phyloP scores from a whole-genome alignment of 1,139 yeast species.

The Sporopachydermia cereana region DNA sequence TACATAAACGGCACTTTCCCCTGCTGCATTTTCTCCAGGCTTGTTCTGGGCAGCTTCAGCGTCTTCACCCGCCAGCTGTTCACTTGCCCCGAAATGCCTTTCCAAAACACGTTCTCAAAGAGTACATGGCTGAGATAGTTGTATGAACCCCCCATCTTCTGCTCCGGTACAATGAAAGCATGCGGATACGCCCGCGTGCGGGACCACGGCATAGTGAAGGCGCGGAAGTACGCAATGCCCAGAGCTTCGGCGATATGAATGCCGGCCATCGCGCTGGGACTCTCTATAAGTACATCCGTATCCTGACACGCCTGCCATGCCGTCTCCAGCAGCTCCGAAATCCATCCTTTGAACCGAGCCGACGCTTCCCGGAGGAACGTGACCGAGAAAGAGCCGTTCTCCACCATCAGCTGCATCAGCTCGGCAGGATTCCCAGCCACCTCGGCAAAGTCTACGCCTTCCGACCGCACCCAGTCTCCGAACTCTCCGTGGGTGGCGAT shows the following conservation, averaged over 20 bases:
- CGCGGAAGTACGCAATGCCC: slow-evolving; percentile 81
- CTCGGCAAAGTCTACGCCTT: slow-evolving; percentile 56
- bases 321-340: slow-evolving; percentile 50
- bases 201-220: slow-evolving; percentile 98
- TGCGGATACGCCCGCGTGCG: slow-evolving; percentile 92
- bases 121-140: slow-evolving; percentile 85
- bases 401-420: slow-evolving; percentile 84
- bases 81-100: slow-evolving; percentile 81
- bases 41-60: slow-evolving; percentile 57
- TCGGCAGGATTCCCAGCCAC: slow-evolving; percentile 93
- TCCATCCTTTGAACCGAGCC: slow-evolving; percentile 68
- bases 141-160: slow-evolving; percentile 84
- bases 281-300: slow-evolving; percentile 76
- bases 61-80: slow-evolving; percentile 74
- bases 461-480: slow-evolving; percentile 54
- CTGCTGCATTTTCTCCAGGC: slow-evolving; percentile 59
- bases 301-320: slow-evolving; percentile 84
- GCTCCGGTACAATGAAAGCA: slow-evolving; percentile 92
- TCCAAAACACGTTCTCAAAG: slow-evolving; percentile 90
- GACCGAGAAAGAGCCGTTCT: slow-evolving; percentile 79
- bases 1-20: slow-evolving; percentile 78
- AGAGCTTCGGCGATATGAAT: slow-evolving; percentile 90
- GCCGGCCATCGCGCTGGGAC: slow-evolving; percentile 95
- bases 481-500: slow-evolving; percentile 84
- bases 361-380: slow-evolving; percentile 78